Evolutionary conservation across 495 filamentous ascomycete species (phyloP).

Genomic region (Lichina pygmaea): DNA sequence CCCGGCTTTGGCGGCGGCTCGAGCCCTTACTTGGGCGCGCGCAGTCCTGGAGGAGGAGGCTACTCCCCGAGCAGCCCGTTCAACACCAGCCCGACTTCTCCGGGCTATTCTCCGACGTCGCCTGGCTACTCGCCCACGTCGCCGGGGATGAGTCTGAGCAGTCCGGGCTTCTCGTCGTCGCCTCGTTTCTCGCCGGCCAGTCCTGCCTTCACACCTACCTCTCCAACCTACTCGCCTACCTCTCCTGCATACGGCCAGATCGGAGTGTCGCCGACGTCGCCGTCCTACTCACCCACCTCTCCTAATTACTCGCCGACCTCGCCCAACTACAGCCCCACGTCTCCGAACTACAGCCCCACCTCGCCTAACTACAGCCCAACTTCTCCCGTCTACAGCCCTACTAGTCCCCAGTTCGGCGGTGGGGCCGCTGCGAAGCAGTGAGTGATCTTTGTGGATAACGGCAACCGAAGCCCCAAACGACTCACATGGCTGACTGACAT

Average conservation of each 20-base stretch:
- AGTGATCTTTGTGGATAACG: neutral
- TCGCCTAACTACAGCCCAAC: slow-evolving; percentile 35
- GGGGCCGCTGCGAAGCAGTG: slow-evolving; percentile 2
- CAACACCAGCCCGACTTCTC: slow-evolving; percentile 49
- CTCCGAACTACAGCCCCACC: slow-evolving; percentile 32
- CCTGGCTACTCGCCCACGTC: slow-evolving; percentile 60
- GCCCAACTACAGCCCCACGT: slow-evolving; percentile 57
- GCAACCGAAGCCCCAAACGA: neutral
- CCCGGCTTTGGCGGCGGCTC: slow-evolving; percentile 27
- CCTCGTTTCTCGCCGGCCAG: slow-evolving; percentile 12
- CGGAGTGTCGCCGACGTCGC: slow-evolving; percentile 35
- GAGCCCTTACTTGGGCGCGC: slow-evolving; percentile 32
- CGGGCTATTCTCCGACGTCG: slow-evolving; percentile 49
- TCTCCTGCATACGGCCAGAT: slow-evolving; percentile 40
- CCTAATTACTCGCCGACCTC: slow-evolving; percentile 37
- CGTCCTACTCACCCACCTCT: slow-evolving; percentile 29
- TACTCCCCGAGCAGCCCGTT: slow-evolving; percentile 58
- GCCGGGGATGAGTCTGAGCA: slow-evolving; percentile 11
- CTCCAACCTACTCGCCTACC: slow-evolving; percentile 17
- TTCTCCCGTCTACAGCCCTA: slow-evolving; percentile 28
- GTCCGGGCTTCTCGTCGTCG: slow-evolving; percentile 12
- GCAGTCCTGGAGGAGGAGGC: slow-evolving; percentile 31
- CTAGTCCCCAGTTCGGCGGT: slow-evolving; percentile 7
- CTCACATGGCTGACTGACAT: neutral
- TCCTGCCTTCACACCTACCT: slow-evolving; percentile 17